These are phyloP conservation scores for Yamadazyma pseudoaaseri DNA, from an alignment of 1,139 yeast species.

Conservation along the genomic window DNA sequence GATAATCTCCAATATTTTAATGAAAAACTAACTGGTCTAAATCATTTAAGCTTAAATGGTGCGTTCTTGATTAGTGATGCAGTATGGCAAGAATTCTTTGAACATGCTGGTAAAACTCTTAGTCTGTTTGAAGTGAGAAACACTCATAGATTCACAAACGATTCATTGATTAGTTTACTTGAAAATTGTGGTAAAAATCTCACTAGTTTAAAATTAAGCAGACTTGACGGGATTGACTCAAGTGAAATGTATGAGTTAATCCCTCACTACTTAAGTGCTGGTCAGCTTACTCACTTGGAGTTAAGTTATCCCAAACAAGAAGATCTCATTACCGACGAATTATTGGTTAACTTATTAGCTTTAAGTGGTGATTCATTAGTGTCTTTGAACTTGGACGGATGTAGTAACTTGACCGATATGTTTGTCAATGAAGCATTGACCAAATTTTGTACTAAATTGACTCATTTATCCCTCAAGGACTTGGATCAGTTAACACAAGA, in stretches of 20 bases:
- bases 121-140: slow-evolving; percentile 61
- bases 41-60: slow-evolving; percentile 67
- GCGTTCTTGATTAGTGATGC: slow-evolving; percentile 78
- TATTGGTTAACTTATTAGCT: slow-evolving; percentile 60
- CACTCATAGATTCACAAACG: slow-evolving; percentile 79
- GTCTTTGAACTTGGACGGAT: slow-evolving; percentile 66
- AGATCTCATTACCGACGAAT: slow-evolving; percentile 70
- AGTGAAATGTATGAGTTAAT: slow-evolving; percentile 59
- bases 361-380: slow-evolving; percentile 62
- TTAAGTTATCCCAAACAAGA: slow-evolving; percentile 66
- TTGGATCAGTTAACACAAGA: slow-evolving; percentile 66
- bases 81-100: slow-evolving; percentile 76
- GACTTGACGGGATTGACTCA: slow-evolving; percentile 69
- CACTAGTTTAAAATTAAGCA: slow-evolving; percentile 48
- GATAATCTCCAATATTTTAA: slow-evolving; percentile 66
- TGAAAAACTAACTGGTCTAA: slow-evolving; percentile 54
- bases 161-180: slow-evolving; percentile 60
- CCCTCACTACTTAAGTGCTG: slow-evolving; percentile 55
- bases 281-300: slow-evolving; percentile 56
- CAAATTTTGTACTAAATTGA: slow-evolving; percentile 54
- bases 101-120: slow-evolving; percentile 31
- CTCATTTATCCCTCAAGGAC: slow-evolving; percentile 50
- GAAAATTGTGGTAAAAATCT: slow-evolving; percentile 61
- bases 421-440: slow-evolving; percentile 58
- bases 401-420: slow-evolving; percentile 66